phyloP scores from a whole-genome alignment of 2,329 filamentous ascomycete genomes.

The Penicillium sp. region DNA sequence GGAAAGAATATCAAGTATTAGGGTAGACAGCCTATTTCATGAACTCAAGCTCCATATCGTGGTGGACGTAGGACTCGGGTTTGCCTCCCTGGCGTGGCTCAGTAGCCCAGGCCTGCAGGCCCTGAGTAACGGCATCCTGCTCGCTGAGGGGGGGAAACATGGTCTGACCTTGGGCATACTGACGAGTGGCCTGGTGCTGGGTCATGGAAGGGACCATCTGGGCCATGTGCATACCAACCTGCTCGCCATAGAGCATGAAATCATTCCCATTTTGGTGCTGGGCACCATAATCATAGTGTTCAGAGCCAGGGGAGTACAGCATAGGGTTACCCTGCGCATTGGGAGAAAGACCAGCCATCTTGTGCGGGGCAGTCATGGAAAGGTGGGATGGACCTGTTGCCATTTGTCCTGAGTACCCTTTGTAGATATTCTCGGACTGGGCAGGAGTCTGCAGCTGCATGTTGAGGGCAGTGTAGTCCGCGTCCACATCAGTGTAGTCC shows the following conservation, averaged over 20 bases:
- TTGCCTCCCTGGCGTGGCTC: slow-evolving; percentile 10
- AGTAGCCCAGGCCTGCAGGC: slow-evolving; percentile 16
- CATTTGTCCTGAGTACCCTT: neutral
- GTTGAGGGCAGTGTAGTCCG: slow-evolving; percentile 12
- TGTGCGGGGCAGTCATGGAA: neutral
- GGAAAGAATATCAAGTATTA: neutral
- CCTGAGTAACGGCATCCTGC: slow-evolving; percentile 9
- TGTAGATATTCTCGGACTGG: slow-evolving; percentile 5
- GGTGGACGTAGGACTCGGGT: slow-evolving; percentile 4
- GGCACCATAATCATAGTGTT: slow-evolving; percentile 17
- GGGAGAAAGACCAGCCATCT: slow-evolving; percentile 26
- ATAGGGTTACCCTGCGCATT: slow-evolving; percentile 29
- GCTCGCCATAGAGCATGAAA: slow-evolving; percentile 28
- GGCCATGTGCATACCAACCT: neutral
- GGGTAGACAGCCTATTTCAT: slow-evolving; percentile 1
- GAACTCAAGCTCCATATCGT: slow-evolving; percentile 21
- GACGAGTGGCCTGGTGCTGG: slow-evolving; percentile 7
- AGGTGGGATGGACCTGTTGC: neutral
- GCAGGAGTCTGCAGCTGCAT: slow-evolving; percentile 18
- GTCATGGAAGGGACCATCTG: neutral
- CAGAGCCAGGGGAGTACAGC: slow-evolving; percentile 30
- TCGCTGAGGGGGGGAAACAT: slow-evolving; percentile 23
- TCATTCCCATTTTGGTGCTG: slow-evolving; percentile 18
- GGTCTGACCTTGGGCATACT: slow-evolving; percentile 9
- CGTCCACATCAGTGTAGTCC: slow-evolving; percentile 16